These are phyloP conservation scores for Hemerocallis citrina DNA, from an alignment of 106 monocot species.

Conservation along the genomic window DNA sequence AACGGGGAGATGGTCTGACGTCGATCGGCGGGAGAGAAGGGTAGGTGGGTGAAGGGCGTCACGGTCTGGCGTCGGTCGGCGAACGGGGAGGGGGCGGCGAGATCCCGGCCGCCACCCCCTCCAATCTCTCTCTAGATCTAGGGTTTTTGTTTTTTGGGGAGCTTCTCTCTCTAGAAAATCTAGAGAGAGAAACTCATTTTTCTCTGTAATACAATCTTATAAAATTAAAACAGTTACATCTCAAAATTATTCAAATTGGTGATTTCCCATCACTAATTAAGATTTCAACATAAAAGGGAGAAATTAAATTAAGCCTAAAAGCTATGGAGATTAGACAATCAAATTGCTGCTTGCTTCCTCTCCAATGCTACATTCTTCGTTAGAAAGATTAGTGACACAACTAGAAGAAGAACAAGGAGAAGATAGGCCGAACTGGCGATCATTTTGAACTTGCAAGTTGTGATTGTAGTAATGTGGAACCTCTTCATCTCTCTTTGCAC, in stretches of 20 bases:
- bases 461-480: background rate
- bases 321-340: background rate
- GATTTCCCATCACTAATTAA: background rate
- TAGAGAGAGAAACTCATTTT: background rate
- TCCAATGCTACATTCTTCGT: constrained; percentile 12
- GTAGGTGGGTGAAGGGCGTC: no score
- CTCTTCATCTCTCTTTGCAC: background rate
- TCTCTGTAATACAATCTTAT: background rate
- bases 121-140: no score
- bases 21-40: no score
- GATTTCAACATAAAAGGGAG: background rate
- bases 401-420: constrained; percentile 18
- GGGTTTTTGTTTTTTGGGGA: no score
- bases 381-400: constrained; percentile 26
- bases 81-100: no score
- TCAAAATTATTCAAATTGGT: constrained; percentile 7
- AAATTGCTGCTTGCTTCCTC: constrained; percentile 7
- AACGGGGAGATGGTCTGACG: no score
- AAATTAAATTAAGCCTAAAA: background rate
- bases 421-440: background rate
- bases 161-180: background rate
- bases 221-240: constrained; percentile 3
- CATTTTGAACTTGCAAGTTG: background rate
- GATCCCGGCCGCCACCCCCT: no score
- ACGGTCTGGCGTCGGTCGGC: no score